Conservation (phyloP, 1,284 basidiomycete genomes). For the Inonotus obliquus region DNA sequence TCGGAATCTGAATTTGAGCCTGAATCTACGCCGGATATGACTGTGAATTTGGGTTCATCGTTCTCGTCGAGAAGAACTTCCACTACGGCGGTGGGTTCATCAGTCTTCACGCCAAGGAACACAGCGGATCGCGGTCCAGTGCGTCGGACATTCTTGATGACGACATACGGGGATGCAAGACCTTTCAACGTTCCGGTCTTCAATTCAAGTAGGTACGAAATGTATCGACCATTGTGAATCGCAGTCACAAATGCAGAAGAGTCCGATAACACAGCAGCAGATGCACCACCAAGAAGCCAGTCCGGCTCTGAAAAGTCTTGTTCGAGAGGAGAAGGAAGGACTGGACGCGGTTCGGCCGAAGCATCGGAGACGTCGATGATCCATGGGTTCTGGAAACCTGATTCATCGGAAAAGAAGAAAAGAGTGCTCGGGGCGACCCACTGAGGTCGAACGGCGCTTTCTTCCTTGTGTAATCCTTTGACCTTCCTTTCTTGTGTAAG, state of each 20-base stretch:
- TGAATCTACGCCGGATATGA: constrained; percentile 20
- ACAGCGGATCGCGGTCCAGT: constrained; percentile 30
- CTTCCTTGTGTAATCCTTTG: constrained; percentile 43
- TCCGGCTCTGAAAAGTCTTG: constrained; percentile 58
- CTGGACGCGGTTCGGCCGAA: constrained; percentile 28
- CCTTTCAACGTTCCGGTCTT: constrained; percentile 28
- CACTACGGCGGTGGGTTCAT: constrained; percentile 37
- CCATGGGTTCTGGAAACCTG: constrained; percentile 73
- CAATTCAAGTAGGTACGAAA: constrained; percentile 47
- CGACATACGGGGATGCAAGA: constrained; percentile 42
- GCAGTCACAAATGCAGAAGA: constrained; percentile 42
- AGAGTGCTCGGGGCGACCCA: constrained; percentile 59
- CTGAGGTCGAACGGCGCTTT: constrained; percentile 49
- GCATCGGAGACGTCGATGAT: constrained; percentile 24
- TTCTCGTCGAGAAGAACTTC: constrained; percentile 31
- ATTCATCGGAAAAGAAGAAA: constrained; percentile 61
- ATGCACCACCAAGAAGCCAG: constrained; percentile 50
- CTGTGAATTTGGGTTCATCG: constrained; percentile 26
- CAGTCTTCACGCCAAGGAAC: constrained; percentile 42
- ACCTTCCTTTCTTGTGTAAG: constrained; percentile 36
- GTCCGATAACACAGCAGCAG: constrained; percentile 45
- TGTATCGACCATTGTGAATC: constrained; percentile 40
- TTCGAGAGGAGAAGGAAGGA: constrained; percentile 42
- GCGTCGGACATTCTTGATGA: constrained; percentile 36
- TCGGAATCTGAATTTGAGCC: neutral